These are phyloP conservation scores for Discostella stelligera DNA, from an alignment of 352 stramenopile genomes.

Conservation along the genomic window DNA sequence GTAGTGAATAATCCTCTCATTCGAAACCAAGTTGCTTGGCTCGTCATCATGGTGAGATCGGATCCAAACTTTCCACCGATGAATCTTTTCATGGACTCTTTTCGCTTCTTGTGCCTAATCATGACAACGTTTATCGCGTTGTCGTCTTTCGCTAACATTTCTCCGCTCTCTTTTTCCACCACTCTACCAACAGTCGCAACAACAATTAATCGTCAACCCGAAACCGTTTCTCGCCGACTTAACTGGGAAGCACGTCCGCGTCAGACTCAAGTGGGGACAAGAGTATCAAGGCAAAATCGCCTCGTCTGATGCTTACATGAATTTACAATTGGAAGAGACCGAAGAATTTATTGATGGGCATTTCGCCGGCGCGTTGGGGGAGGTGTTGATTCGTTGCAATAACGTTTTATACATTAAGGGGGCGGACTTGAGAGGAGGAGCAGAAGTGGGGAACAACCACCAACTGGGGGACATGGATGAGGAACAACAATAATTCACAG, in stretches of 20 bases:
- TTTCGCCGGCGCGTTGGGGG: slow-evolving; percentile 93
- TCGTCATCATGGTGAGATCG: not conserved
- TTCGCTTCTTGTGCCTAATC: too few species aligned
- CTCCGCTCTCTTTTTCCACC: not conserved
- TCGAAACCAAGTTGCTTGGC: too few species aligned
- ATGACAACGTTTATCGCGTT: not conserved
- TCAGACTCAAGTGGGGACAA: slow-evolving; percentile 99
- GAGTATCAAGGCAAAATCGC: slow-evolving; percentile 94
- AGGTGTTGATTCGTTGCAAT: slow-evolving; percentile 99
- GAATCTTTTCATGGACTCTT: not conserved
- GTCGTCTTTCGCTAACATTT: not conserved
- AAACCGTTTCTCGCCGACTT: slow-evolving; percentile 82
- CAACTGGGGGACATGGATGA: slow-evolving; percentile 14
- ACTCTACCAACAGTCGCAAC: slow-evolving; percentile 59
- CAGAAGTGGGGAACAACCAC: not conserved
- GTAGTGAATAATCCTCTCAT: too few species aligned
- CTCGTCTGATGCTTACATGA: slow-evolving; percentile 99
- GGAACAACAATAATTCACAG: not conserved
- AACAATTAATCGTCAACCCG: slow-evolving; percentile 83
- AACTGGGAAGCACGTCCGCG: slow-evolving; percentile 91
- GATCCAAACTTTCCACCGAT: not conserved
- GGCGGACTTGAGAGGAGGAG: slow-evolving; percentile 31
- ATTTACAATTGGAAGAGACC: slow-evolving; percentile 94
- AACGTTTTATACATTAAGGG: slow-evolving; percentile 96
- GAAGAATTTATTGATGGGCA: slow-evolving; percentile 98